phyloP scores from a whole-genome alignment of 805 yeast genomes.

The Candida koratica region DNA sequence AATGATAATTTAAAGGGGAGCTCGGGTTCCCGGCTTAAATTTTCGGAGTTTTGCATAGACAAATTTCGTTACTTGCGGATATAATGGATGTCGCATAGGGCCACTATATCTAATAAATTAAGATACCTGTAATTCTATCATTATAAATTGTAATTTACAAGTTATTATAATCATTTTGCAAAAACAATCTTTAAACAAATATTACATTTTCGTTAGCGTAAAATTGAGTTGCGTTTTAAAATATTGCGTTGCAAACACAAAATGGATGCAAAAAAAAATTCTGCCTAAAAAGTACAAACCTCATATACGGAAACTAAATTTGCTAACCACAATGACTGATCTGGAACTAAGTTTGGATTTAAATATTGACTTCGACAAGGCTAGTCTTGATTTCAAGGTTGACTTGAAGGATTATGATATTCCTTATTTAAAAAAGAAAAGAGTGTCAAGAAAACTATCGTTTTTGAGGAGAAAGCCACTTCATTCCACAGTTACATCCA shows the following conservation, averaged over 20 bases:
- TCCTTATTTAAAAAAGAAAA: conserved; percentile 1
- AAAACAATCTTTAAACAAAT: no score
- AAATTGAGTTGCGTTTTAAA: no score
- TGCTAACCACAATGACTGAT: neutral
- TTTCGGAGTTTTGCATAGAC: no score
- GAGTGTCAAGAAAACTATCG: conserved; percentile 1
- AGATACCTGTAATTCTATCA: no score
- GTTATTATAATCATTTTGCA: no score
- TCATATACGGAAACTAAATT: neutral
- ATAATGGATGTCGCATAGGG: no score
- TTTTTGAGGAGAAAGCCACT: neutral
- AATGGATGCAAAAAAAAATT: conserved; percentile 1
- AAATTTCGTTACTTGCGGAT: no score
- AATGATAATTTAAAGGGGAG: no score
- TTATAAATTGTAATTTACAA: no score
- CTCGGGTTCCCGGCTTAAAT: no score
- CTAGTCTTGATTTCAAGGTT: conserved; percentile 8
- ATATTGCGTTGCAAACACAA: neutral
- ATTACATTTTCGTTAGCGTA: no score
- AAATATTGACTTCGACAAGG: conserved; percentile 11
- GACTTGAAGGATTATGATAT: conserved; percentile 3
- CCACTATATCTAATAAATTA: no score
- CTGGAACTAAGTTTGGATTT: neutral
- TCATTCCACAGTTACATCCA: neutral
- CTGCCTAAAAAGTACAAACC: neutral